Evolutionary conservation across 352 stramenopile species (phyloP), one percentile per base, ranked within the genome.

Genomic region (Pythium grandisporangium): DNA sequence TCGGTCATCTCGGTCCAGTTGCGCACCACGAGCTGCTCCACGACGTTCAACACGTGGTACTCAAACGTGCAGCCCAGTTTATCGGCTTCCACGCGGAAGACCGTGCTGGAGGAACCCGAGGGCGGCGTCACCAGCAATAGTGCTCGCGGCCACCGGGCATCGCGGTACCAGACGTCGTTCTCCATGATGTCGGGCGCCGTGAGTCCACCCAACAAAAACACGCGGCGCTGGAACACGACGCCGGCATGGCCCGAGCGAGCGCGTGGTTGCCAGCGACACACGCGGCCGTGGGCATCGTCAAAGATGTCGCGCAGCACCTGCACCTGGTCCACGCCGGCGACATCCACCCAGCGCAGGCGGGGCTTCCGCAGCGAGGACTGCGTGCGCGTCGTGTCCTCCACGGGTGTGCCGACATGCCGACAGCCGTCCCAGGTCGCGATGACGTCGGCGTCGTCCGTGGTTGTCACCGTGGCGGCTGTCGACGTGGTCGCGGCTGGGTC

Each of bases 11-110:
- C 42, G 4, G 75, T 85, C 75, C 75, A 88, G 41, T 85, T 85
- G 43, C 75, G 70, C 25, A 88, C 70, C 13, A 97, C 83, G n/a
- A 82, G 57, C 46, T 77, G 68, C 57, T 93, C 72, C 27, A 95
- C 66, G 32, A 70, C 55, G 53, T 96, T 72, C 20, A 86, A 64
- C 24, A 98, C 57, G 51, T 95, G 85, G 51, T 97, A 97, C 58
- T 98, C 83, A 50, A 97, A 98, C 23, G 95, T 72, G 35, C 77
- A 86, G 23, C 81, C 84, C 1, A 67, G 54, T 32, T 97, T 81
- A 46, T 96, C 85, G 43, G 78, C 89, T 27, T 77, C 66, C 30
- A 97, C 97, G 6, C 53, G 63, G 45, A 98, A 98, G 17, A 66
- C 51, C 11, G 68, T 95, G 25, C 86, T 63, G 10, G 75, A 78